Percentiles rank a stretch among this genome's conserved stretches.
These are phyloP conservation scores for Thalassia testudinum DNA, from an alignment of 116 monocot species.

Conservation along the genomic window DNA sequence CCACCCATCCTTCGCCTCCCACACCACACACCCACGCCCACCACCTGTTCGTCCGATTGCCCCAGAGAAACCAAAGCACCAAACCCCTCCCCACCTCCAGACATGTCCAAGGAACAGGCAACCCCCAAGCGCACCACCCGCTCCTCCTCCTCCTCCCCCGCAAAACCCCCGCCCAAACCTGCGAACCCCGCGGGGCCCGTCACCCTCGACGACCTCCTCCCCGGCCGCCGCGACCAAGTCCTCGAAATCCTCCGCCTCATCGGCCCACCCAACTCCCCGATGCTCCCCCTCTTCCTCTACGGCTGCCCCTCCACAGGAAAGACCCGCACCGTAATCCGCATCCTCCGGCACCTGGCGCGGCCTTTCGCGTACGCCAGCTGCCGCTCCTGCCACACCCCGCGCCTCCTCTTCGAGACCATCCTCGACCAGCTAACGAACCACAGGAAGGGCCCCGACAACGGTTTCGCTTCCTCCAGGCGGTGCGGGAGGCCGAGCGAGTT, in stretches of 20 bases:
- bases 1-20: no score
- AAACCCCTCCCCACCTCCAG: neutral
- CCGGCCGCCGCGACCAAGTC: conserved; percentile 9
- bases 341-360: conserved; percentile 43
- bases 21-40: no score
- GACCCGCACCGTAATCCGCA: conserved; percentile 33
- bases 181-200: neutral
- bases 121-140: neutral
- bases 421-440: conserved; percentile 32
- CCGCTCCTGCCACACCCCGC: conserved; percentile 40
- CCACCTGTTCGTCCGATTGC: neutral
- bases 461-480: conserved; percentile 19
- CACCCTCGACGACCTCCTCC: conserved; percentile 7
- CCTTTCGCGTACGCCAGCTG: conserved; percentile 50
- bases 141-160: neutral
- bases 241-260: conserved; percentile 12
- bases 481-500: conserved; percentile 68
- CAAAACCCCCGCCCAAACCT: neutral
- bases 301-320: conserved; percentile 69
- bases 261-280: conserved; percentile 19
- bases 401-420: conserved; percentile 40
- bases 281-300: conserved; percentile 51
- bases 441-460: conserved; percentile 10
- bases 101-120: neutral
- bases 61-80: no score